Percentiles rank a stretch among this genome's conserved stretches.
These are phyloP conservation scores for Turritis glabra DNA, from an alignment of 345 rosid species.

Conservation along the genomic window DNA sequence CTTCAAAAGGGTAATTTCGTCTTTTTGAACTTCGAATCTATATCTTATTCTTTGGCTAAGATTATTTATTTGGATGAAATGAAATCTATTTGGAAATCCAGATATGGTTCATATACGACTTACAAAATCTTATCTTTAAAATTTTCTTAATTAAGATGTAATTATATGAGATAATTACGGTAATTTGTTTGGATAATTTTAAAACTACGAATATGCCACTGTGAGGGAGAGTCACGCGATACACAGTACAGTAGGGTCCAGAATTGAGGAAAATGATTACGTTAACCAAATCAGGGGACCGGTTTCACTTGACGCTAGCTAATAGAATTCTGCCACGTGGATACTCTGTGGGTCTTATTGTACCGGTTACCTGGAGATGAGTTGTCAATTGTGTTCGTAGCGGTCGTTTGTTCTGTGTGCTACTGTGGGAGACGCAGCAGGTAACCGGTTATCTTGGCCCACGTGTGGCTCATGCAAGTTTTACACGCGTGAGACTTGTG, in stretches of 20 bases:
- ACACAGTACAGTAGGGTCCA: constrained; percentile 28
- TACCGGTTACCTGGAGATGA: constrained; percentile 36
- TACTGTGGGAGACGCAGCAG: constrained; percentile 17
- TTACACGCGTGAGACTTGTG: constrained; percentile 46
- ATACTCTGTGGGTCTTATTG: background rate
- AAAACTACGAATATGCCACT: constrained; percentile 20
- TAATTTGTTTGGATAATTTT: background rate
- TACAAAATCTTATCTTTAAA: background rate
- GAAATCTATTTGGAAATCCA: background rate
- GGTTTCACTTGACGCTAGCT: background rate
- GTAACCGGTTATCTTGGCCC: constrained; percentile 42
- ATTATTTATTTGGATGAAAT: background rate
- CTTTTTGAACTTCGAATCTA: background rate
- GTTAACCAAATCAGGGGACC: constrained; percentile 26
- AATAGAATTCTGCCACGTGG: background rate
- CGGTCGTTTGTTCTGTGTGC: constrained; percentile 18
- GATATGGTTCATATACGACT: background rate
- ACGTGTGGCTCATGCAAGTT: constrained; percentile 39
- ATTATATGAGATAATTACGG: background rate
- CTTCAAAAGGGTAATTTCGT: background rate
- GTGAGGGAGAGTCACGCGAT: constrained; percentile 33
- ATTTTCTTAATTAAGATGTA: background rate
- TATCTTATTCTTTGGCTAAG: background rate
- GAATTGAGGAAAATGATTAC: constrained; percentile 13
- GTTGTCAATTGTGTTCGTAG: constrained; percentile 16